These are phyloP conservation scores for Amniculicola lignicola DNA, from an alignment of 495 filamentous ascomycete genomes.

Conservation along the genomic window DNA sequence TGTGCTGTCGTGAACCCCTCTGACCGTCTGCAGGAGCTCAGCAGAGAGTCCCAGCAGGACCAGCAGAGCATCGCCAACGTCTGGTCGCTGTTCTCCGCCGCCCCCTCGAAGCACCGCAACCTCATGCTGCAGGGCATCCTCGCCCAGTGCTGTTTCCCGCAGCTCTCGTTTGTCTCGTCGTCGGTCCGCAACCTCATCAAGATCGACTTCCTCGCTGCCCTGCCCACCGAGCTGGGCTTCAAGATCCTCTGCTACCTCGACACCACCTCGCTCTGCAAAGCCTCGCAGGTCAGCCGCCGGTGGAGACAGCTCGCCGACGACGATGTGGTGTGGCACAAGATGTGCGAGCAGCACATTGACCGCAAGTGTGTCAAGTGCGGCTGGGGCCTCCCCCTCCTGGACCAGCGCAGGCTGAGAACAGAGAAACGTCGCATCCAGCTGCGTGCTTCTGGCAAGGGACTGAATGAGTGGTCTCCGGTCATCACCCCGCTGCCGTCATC, in stretches of 20 bases:
- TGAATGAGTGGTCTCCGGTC: constrained; percentile 55
- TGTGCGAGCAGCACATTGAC: constrained; percentile 98
- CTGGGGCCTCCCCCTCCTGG: constrained; percentile 86
- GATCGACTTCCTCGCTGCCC: constrained; percentile 87
- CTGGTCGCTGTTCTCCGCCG: constrained; percentile 96
- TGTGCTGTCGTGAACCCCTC: constrained; percentile 16
- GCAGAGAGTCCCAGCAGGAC: constrained; percentile 73
- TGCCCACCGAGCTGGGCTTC: constrained; percentile 87
- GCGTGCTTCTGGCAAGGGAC: constrained; percentile 55
- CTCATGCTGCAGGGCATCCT: constrained; percentile 95
- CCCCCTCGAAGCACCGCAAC: constrained; percentile 86
- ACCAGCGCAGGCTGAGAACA: constrained; percentile 80
- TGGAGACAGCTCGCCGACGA: constrained; percentile 90
- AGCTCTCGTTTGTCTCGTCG: constrained; percentile 85
- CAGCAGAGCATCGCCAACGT: constrained; percentile 93
- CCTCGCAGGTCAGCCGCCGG: constrained; percentile 85
- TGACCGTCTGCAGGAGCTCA: constrained; percentile 60
- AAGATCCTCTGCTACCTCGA: constrained; percentile 92
- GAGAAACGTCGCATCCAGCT: constrained; percentile 82
- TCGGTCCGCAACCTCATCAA: constrained; percentile 87
- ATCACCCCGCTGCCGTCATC: constrained; percentile 49
- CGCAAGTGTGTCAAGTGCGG: constrained; percentile 96
- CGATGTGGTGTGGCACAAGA: constrained; percentile 96
- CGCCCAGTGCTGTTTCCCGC: constrained; percentile 93
- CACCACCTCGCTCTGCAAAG: constrained; percentile 93